Base-by-base conservation (phyloP, 495 filamentous ascomycete species). In the Astrocystis sublimbata region DNA sequence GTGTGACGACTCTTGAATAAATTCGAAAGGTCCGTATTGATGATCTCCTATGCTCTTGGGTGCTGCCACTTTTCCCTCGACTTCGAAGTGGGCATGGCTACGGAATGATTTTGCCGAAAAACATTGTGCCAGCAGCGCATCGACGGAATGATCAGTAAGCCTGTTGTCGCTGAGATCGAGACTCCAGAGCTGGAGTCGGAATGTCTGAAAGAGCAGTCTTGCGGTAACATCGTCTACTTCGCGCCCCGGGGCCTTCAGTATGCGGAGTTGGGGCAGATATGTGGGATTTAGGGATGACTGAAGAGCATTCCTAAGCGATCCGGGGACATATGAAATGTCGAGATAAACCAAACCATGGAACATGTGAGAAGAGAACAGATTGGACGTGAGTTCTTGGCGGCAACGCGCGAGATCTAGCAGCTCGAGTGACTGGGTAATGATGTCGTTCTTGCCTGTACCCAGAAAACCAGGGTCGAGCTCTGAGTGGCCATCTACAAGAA, bases 81-180 rank as follows among this genome's bases (percentile, higher is more conserved):
- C 64, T 8, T 71, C 66, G 49, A 70, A 73, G 24, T 71, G 69
- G 1, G 63, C 59, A 13, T 70, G 62, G 2, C 64, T 65, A 33
- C 60, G 65, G 35, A 69, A 63, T 1, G 51, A 66, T n/a, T 49
- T 51, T 3, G 57, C 28, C 1, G 72, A 69, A 40, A 75, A 72
- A 40, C 66, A 66, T 17, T 60, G 35, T n/a, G 60, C 36, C 5
- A 63, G 51, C 21, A 78, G 42, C 6, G 28, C 8, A 15, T 73
- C 54, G n/a, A 79, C 50, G 12, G 70, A 45, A 8, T 30, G 57
- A 61, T 79, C 75, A 0, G 74, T 70, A 10, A 81, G 58, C 6
- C 65, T 71, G 55, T 81, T 82, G n/a, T 71, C 28, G 61, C 75
- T 78, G 1, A 82, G 59, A 38, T 82, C 78, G 9, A 82, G 55